Evolutionary conservation across 1,284 basidiomycete genomes (phyloP), one percentile per base, ranked within the genome.

Genomic region (Naganishia sp.): DNA sequence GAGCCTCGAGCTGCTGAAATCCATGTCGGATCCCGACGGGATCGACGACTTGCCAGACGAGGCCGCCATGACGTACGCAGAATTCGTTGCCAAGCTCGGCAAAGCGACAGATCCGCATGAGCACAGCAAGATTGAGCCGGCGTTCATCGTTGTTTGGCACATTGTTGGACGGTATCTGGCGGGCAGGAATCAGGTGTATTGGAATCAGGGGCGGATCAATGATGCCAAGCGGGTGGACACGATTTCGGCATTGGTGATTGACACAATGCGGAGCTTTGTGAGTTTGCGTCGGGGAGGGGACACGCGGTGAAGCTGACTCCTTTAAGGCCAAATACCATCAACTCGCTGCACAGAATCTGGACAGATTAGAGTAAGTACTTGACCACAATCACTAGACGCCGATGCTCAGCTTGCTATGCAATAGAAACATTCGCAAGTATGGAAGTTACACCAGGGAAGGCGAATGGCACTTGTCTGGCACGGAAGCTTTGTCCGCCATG

Each of bases 151-250:
- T 10, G n/a, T 64, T 2, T 64, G 61, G 61, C 53, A 54, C 42
- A 42, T 64, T n/a, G 31, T 55, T 16, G 61, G 61, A n/a, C 50
- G 61, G 21, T 64, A 54, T 18, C 28, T 64, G 21, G n/a, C 61
- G 6, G 53, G 61, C 54, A 31, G 50, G 21, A 54, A 55, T 42
- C 61, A 64, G 43, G 43, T 54, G 18, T 55, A 54, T 28, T 64
- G 61, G 61, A 64, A 64, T 54, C 61, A 64, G 18, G 61, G 61
- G 23, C 25, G 61, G 21, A 64, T 55, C 44, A 55, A 64, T 33
- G 61, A 64, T 33, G 61, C 61, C 16, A 64, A 64, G 43, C 45
- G 33, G 43, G 43, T 64, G 21, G 61, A 61, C 49, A 50, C 48
- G 39, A 52, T 48, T 36, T 50, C 59, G 5, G 59, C 59, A 13